phyloP scores from a whole-genome alignment of 73 alveolate species.

The Paramecium caudatum region DNA sequence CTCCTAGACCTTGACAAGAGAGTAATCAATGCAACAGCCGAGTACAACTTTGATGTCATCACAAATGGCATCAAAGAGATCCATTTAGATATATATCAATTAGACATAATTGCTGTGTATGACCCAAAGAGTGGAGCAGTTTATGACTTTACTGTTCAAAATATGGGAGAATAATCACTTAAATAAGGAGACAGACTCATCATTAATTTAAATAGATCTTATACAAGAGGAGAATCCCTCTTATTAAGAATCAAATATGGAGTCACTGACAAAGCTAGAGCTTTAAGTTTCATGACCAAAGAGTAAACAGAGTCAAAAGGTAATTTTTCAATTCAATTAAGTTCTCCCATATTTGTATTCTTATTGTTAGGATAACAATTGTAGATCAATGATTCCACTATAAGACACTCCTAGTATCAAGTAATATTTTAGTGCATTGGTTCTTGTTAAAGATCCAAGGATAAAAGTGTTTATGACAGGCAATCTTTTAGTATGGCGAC shows the following conservation, averaged over 20 bases:
- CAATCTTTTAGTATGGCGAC: not conserved
- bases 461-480: conserved; percentile 79
- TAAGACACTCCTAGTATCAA: conserved; percentile 98
- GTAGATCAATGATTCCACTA: conserved; percentile 95
- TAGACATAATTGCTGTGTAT: not conserved
- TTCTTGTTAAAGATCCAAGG: conserved; percentile 69
- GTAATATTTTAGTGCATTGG: conserved; percentile 80
- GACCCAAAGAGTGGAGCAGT: not conserved
- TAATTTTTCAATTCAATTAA: conserved; percentile 58
- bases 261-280: conserved; percentile 79
- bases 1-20: not conserved
- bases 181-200: conserved; percentile 4
- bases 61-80: not conserved
- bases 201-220: not conserved
- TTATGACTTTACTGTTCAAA: not conserved
- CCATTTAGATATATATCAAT: conserved; percentile 5
- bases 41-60: not conserved
- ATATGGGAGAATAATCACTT: not conserved
- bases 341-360: conserved; percentile 89
- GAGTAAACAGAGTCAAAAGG: conserved; percentile 92
- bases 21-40: conserved; percentile 44
- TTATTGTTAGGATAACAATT: conserved; percentile 92
- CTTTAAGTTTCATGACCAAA: conserved; percentile 79
- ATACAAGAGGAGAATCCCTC: not conserved
- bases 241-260: conserved; percentile 61